These are phyloP conservation scores for Collybia mongolica DNA, from an alignment of 768 basidiomycete genomes.

Conservation along the genomic window DNA sequence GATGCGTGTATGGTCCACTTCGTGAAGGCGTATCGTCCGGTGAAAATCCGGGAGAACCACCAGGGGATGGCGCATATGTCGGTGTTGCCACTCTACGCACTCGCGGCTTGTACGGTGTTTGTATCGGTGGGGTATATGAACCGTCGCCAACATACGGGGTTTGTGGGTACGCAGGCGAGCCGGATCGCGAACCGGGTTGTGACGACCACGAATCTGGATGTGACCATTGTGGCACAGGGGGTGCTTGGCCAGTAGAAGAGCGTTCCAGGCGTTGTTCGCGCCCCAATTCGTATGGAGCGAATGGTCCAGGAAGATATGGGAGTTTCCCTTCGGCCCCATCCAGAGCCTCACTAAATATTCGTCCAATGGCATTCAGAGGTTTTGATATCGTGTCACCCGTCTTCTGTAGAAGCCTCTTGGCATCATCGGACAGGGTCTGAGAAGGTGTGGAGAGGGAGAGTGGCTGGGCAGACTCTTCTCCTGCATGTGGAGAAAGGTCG, in stretches of 20 bases:
- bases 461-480: constrained; percentile 88
- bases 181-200: constrained; percentile 17
- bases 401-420: constrained; percentile 79
- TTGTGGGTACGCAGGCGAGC: constrained; percentile 16
- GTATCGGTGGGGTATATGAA: constrained; percentile 34
- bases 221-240: constrained; percentile 36
- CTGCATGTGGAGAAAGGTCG: constrained; percentile 52
- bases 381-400: constrained; percentile 91
- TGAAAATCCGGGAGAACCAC: constrained; percentile 27
- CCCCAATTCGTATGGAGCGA: constrained; percentile 65
- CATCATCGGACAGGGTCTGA: constrained; percentile 64
- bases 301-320: constrained; percentile 64
- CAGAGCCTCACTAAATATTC: constrained; percentile 83
- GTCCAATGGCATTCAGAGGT: constrained; percentile 84
- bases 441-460: constrained; percentile 63
- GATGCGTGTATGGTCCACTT: constrained; percentile 42
- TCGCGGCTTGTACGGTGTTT: constrained; percentile 77
- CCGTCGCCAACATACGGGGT: constrained; percentile 42
- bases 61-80: constrained; percentile 24
- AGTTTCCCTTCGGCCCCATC: constrained; percentile 70
- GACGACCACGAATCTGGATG: constrained; percentile 34
- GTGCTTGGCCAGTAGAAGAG: constrained; percentile 14
- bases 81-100: constrained; percentile 54
- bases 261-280: constrained; percentile 45
- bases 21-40: constrained; percentile 56